Evolutionary conservation across 768 basidiomycete species (phyloP), one percentile per base, ranked within the genome.

Genomic region (Kwoniella dejecticola): DNA sequence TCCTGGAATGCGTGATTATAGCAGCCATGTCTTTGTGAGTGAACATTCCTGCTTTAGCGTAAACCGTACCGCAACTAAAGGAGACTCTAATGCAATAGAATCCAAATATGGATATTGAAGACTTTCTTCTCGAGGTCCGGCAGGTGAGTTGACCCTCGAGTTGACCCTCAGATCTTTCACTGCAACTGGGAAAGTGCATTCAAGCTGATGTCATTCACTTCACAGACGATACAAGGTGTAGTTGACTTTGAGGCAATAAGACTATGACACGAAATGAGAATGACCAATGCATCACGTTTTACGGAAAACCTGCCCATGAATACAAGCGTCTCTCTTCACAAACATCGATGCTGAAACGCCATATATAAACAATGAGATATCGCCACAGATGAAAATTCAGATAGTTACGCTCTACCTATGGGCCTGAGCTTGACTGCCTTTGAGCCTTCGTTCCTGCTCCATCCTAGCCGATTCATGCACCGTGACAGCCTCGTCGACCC

Each of bases 101-200:
- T 89, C 60, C 93, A 97, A 80, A 89, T 95, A 12, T 95, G 92
- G 76, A 82, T 94, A 45, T 84, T 97, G 23, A 91, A 94, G 80
- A 94, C 91, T 19, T 97, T 95, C 86, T 97, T 97, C 81, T 92
- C 90, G n/a, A 86, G 88, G 78, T 92, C 91, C 7, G 91, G 90
- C 33, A 85, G 90, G 78, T 83, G 87, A 73, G 66, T 61, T 19
- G 27, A 30, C 11, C n/a, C n/a, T 44, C 45, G 23, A 30, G 23
- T 29, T n/a, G 26, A 7, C 8, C 10, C 12, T 41, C 24, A 38
- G n/a, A n/a, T n/a, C 15, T 36, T 36, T 36, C 33, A 7, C 7
- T 36, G 15, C 33, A 36, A 36, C 33, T 36, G n/a, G n/a, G n/a
- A n/a, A n/a, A n/a, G n/a, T n/a, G n/a, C n/a, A n/a, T n/a, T 36